Conservation (phyloP, 164 flowering plant species). For the Berberis thunbergii region DNA sequence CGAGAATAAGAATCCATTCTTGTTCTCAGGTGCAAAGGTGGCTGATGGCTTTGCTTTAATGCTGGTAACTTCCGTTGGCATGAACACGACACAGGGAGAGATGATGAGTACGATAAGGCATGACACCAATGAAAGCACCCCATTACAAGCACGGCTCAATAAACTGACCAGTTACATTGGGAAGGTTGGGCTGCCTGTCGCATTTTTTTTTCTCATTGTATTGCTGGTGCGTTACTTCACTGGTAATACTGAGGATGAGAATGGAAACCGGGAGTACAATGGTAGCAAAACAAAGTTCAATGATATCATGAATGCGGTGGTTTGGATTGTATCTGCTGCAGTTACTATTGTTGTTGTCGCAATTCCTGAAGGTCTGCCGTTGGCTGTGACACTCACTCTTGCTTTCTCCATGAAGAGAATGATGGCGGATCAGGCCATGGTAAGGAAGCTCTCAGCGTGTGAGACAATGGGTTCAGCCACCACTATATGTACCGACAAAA, state of each 20-base stretch:
- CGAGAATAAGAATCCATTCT: constrained; percentile 15
- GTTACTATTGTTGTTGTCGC: constrained; percentile 38
- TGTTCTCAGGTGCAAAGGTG: constrained; percentile 33
- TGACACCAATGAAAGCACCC: constrained; percentile 40
- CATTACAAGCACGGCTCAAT: constrained; percentile 48
- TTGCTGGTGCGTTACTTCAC: constrained; percentile 29
- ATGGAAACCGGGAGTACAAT: constrained; percentile 32
- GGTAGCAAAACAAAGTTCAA: constrained; percentile 27
- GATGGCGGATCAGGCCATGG: constrained; percentile 35
- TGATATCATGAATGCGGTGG: constrained; percentile 23
- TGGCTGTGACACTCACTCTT: constrained; percentile 32
- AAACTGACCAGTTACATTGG: constrained; percentile 47
- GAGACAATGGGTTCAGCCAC: constrained; percentile 37
- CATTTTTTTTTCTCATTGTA: constrained; percentile 29
- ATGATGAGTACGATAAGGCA: constrained; percentile 49
- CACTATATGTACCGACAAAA: constrained; percentile 31
- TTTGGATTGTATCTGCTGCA: constrained; percentile 26
- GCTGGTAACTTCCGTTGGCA: constrained; percentile 42
- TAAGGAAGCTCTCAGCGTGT: constrained; percentile 26
- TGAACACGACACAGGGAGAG: constrained; percentile 34
- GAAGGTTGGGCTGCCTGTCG: constrained; percentile 48
- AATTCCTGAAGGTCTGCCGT: constrained; percentile 33
- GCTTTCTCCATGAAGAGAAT: constrained; percentile 39
- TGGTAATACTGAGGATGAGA: constrained; percentile 26
- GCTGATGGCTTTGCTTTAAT: constrained; percentile 42